phyloP scores from a whole-genome alignment of 2,329 filamentous ascomycete species.

The Akanthomyces uredinophilus region DNA sequence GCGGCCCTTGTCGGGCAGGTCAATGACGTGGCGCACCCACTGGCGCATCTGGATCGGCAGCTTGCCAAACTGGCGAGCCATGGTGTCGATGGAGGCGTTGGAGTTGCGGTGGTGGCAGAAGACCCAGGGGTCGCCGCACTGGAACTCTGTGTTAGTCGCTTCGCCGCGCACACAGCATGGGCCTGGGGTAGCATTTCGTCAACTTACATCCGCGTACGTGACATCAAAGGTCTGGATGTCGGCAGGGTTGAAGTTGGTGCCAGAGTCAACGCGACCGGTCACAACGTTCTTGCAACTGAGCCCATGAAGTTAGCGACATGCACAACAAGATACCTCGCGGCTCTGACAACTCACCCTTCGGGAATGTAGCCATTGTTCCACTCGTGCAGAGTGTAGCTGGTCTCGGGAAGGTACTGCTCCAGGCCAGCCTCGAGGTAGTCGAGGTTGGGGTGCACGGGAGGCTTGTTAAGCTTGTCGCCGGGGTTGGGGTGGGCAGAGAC shows the following conservation, averaged over 20 bases:
- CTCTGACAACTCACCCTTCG: neutral
- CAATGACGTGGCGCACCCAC: slow-evolving; percentile 20
- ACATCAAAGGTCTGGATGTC: slow-evolving; percentile 13
- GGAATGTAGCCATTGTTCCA: slow-evolving; percentile 15
- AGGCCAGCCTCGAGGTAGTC: slow-evolving; percentile 10
- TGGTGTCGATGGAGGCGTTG: slow-evolving; percentile 17
- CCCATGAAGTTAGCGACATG: neutral
- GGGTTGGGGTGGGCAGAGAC: slow-evolving; percentile 9
- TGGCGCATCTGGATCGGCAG: slow-evolving; percentile 24
- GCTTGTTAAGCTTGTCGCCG: slow-evolving; percentile 9
- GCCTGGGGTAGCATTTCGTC: no score
- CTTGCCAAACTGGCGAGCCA: slow-evolving; percentile 22
- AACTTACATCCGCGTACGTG: slow-evolving; percentile 10
- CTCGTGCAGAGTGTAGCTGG: slow-evolving; percentile 3
- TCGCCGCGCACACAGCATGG: neutral
- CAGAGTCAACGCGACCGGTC: slow-evolving; percentile 1
- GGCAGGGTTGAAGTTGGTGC: slow-evolving; percentile 5
- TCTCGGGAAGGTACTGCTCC: slow-evolving; percentile 6
- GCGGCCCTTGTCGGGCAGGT: slow-evolving; percentile 1
- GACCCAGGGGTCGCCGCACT: slow-evolving; percentile 24
- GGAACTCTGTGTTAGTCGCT: neutral
- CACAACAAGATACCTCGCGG: neutral
- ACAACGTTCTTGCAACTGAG: slow-evolving; percentile 10
- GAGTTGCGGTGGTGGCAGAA: slow-evolving; percentile 24
- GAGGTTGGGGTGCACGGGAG: slow-evolving; percentile 5